A percentile compares a stretch with the other conserved stretches of the same genome.
These are phyloP conservation scores for Mucor piriformis DNA, from an alignment of 371 early-diverging fungal species.

Conservation along the genomic window DNA sequence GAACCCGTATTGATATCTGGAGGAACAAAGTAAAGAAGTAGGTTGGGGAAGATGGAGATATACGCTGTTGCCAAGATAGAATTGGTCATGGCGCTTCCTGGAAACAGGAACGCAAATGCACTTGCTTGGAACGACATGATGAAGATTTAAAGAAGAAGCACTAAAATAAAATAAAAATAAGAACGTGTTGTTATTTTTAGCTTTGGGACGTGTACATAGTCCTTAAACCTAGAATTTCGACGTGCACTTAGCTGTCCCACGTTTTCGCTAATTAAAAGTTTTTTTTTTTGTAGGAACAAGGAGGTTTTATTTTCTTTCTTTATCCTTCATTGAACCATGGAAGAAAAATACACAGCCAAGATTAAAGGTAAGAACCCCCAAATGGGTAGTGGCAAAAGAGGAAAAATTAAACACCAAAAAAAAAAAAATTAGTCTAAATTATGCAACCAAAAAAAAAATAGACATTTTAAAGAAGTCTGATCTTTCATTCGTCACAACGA, in stretches of 20 bases:
- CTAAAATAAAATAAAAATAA: not conserved
- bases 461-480: conserved; percentile 52
- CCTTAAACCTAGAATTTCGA: no score
- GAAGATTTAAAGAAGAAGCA: not conserved
- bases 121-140: conserved; percentile 44
- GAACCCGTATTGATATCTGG: conserved; percentile 73
- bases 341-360: conserved; percentile 2
- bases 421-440: not conserved
- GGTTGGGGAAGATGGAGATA: conserved; percentile 83
- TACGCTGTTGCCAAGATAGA: conserved; percentile 81
- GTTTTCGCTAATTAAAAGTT: no score
- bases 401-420: not conserved
- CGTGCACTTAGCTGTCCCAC: no score
- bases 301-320: no score
- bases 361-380: conserved; percentile 10
- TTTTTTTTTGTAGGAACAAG: no score
- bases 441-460: conserved; percentile 8
- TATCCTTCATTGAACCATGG: not conserved
- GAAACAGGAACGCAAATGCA: conserved; percentile 60
- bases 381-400: no score
- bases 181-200: not conserved
- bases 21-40: conserved; percentile 81
- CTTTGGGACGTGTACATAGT: no score
- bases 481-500: conserved; percentile 54
- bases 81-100: conserved; percentile 67